Evolutionary conservation across 331 rosid genomes (phyloP), one percentile per base, ranked within the genome.

Genomic region (Saraca asoca): DNA sequence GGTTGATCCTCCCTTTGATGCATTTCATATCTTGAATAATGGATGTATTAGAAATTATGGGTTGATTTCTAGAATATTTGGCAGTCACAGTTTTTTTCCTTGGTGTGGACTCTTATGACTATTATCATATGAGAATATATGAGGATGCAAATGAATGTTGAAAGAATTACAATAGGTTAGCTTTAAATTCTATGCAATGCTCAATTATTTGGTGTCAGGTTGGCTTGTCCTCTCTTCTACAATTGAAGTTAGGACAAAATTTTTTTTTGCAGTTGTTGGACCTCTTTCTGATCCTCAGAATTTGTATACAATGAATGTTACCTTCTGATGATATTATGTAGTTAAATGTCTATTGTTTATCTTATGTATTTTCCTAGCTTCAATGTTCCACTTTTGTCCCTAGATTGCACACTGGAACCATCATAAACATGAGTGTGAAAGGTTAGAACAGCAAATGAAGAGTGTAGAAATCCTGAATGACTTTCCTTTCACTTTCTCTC

Each of bases 401-500:
- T 70, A 93, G 98, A 83, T 88, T 77, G 78, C 75, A 9, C 97
- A 93, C 74, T 86, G 96, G 97, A 78, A 34, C 52, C 80, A 65
- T 56, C 98, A 90, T 68, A 90, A 90, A 76, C 87, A 76, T 24
- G 98, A 94, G 83, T 90, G 98, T 56, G 77, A 75, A 44, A 86
- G 98, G 80, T 83, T 93, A 48, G 85, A 86, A 59, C 80, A 77
- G 43, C 98, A 93, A 43, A 88, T 86, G 95, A 58, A 83, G 71
- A 68, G 60, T n/a, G 72, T 81, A n/a, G 83, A 73, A 35, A 37
- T 58, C 51, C 46, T 93, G 83, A 84, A 85, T 46, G 85, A 90
- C 56, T 90, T 79, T 67, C 98, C 98, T 48, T 93, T 93, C 77
- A 76, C 95, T 67, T 93, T 90, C 80, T 74, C 86, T 46, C 63